These are phyloP conservation scores for Cyberlindnera petersonii DNA, from an alignment of 805 yeast species.

Conservation along the genomic window DNA sequence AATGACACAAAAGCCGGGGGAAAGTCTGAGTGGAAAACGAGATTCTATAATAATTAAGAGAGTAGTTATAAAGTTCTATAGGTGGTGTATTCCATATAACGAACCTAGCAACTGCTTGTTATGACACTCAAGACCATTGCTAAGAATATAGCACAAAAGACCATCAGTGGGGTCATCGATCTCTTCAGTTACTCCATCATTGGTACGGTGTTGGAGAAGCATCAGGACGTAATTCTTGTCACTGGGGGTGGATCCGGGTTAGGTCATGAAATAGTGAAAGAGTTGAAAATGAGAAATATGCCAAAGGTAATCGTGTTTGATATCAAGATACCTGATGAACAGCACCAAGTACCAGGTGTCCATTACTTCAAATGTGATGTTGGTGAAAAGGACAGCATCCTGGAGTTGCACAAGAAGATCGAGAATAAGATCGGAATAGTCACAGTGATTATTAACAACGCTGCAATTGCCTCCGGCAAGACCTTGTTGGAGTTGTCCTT, in stretches of 20 bases:
- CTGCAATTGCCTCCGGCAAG: constrained; percentile 67
- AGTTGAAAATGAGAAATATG: constrained; percentile 41
- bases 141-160: constrained; percentile 24
- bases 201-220: constrained; percentile 51
- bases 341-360: constrained; percentile 36
- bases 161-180: constrained; percentile 5
- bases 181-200: constrained; percentile 35
- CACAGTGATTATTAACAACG: constrained; percentile 77
- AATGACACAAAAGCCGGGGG: no score
- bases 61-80: no score
- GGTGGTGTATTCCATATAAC: no score
- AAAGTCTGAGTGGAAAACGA: no score
- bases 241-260: constrained; percentile 87
- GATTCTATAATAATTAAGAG: no score
- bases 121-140: constrained; percentile 3
- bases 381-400: constrained; percentile 44
- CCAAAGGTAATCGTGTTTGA: constrained; percentile 64
- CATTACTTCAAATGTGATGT: constrained; percentile 70
- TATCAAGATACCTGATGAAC: constrained; percentile 32
- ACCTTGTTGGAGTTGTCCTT: constrained; percentile 49
- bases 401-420: constrained; percentile 38
- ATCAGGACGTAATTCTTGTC: constrained; percentile 59
- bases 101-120: no score
- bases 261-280: constrained; percentile 58
- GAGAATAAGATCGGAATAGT: constrained; percentile 50